A percentile compares a stretch with the other conserved stretches of the same genome.
Evolutionary conservation across 495 filamentous ascomycete genomes (phyloP).

Genomic region (Penicillium coffeae): DNA sequence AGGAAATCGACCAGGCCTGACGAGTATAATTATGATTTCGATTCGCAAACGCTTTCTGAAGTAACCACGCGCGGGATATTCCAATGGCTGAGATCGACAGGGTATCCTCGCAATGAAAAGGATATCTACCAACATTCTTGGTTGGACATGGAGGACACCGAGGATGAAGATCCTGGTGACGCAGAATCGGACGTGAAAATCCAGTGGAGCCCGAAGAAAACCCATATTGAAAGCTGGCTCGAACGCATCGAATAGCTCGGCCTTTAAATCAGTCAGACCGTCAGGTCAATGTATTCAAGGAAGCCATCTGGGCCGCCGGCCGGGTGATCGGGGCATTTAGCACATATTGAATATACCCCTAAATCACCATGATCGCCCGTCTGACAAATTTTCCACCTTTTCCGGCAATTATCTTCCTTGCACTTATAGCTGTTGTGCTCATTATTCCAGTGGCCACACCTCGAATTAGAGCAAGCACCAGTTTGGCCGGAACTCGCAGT

Average conservation of each 20-base stretch:
- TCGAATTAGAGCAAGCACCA: conserved; percentile 3
- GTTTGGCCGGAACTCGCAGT: conserved; percentile 3
- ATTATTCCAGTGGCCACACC: conserved; percentile 4
- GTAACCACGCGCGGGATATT: conserved; percentile 16
- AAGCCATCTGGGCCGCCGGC: conserved; percentile 5
- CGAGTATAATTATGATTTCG: conserved; percentile 7
- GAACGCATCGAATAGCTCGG: conserved; percentile 5
- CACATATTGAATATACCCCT: conserved; percentile 5
- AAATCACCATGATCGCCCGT: conserved; percentile 6
- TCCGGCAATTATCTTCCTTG: conserved; percentile 5
- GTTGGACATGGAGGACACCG: conserved; percentile 20
- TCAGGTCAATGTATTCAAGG: conserved; percentile 4
- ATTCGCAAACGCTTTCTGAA: conserved; percentile 4
- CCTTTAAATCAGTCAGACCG: conserved; percentile 1
- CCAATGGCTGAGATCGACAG: conserved; percentile 11
- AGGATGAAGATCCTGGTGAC: conserved; percentile 15
- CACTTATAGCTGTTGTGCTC: conserved; percentile 6
- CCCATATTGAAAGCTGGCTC: conserved; percentile 4
- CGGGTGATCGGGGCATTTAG: conserved; percentile 2
- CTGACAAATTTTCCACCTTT: conserved; percentile 5
- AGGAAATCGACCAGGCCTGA: not conserved
- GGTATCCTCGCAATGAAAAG: conserved; percentile 15
- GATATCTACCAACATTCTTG: conserved; percentile 28
- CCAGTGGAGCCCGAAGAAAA: not conserved
- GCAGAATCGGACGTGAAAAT: conserved; percentile 4